Evolutionary conservation across 371 early-diverging fungal genomes (phyloP).

Genomic region (Haplosporangium sp.): DNA sequence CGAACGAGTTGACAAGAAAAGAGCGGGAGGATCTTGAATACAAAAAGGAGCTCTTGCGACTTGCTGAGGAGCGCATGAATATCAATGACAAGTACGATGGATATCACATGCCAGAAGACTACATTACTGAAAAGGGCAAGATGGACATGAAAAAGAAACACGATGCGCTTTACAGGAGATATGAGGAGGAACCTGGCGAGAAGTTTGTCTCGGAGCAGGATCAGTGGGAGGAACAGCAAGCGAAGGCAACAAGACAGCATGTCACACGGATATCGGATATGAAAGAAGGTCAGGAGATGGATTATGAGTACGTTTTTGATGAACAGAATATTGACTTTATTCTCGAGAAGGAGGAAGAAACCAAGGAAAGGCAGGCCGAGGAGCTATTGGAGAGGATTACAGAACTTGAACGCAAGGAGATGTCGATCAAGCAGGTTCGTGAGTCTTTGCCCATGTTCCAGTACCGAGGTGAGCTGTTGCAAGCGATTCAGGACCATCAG

Average conservation of each 20-base stretch:
- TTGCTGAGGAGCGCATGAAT: slow-evolving; percentile 87
- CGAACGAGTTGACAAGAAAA: slow-evolving; percentile 78
- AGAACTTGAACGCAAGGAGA: slow-evolving; percentile 66
- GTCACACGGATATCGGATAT: slow-evolving; percentile 56
- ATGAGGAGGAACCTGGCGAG: slow-evolving; percentile 79
- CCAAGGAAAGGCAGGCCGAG: slow-evolving; percentile 64
- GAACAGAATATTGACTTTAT: slow-evolving; percentile 95
- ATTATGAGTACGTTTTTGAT: slow-evolving; percentile 96
- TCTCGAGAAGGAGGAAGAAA: slow-evolving; percentile 72
- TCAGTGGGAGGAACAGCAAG: slow-evolving; percentile 92
- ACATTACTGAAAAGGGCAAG: slow-evolving; percentile 94
- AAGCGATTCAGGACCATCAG: slow-evolving; percentile 87
- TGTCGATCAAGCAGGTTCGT: slow-evolving; percentile 88
- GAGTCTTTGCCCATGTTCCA: slow-evolving; percentile 92
- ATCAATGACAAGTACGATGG: slow-evolving; percentile 84
- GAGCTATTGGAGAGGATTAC: slow-evolving; percentile 63
- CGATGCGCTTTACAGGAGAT: slow-evolving; percentile 86
- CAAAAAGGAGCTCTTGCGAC: slow-evolving; percentile 82
- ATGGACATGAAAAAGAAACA: slow-evolving; percentile 94
- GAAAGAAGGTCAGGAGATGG: slow-evolving; percentile 61
- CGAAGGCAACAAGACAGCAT: slow-evolving; percentile 69
- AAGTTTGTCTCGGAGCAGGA: slow-evolving; percentile 92
- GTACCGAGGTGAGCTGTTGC: slow-evolving; percentile 83
- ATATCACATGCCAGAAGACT: slow-evolving; percentile 95
- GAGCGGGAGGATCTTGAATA: slow-evolving; percentile 83